These are phyloP conservation scores for Rozella allomycis DNA, from an alignment of 371 early-diverging fungal genomes.

Conservation along the genomic window DNA sequence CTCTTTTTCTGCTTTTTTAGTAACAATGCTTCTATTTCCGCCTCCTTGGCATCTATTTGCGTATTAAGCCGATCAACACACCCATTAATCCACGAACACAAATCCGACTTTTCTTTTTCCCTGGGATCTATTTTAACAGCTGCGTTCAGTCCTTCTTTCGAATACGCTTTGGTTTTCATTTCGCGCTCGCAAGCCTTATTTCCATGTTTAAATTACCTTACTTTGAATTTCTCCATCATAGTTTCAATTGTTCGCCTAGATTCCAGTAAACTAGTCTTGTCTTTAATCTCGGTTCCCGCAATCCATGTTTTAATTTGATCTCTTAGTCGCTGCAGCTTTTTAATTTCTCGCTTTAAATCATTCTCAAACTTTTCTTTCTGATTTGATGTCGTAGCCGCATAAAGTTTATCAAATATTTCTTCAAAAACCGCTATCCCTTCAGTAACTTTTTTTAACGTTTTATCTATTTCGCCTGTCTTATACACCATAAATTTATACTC, in stretches of 20 bases:
- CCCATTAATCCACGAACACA: slow-evolving; percentile 52
- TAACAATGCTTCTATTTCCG: slow-evolving; percentile 59
- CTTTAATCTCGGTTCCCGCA: slow-evolving; percentile 77
- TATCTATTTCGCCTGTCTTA: slow-evolving; percentile 77
- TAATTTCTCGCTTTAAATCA: slow-evolving; percentile 93
- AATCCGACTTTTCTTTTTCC: slow-evolving; percentile 64
- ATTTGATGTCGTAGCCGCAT: slow-evolving; percentile 46
- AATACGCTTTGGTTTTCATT: slow-evolving; percentile 93
- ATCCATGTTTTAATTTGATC: slow-evolving; percentile 94
- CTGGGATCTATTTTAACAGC: slow-evolving; percentile 68
- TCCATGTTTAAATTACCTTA: no score
- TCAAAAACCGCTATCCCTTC: slow-evolving; percentile 91
- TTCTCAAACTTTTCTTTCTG: slow-evolving; percentile 88
- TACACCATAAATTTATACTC: no score
- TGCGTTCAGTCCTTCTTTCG: slow-evolving; percentile 71
- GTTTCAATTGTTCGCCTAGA: slow-evolving; percentile 78
- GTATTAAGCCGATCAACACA: slow-evolving; percentile 56
- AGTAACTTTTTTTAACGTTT: slow-evolving; percentile 74
- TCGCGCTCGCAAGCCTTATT: slow-evolving; percentile 87
- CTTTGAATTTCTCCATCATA: slow-evolving; percentile 93
- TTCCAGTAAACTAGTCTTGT: slow-evolving; percentile 65
- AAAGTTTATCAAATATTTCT: slow-evolving; percentile 64
- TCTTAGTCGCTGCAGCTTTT: slow-evolving; percentile 61
- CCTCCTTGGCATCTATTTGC: slow-evolving; percentile 72
- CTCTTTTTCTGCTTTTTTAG: slow-evolving; percentile 49